phyloP scores from a whole-genome alignment of 2,329 filamentous ascomycete species.

The Coniochaeta sp. region DNA sequence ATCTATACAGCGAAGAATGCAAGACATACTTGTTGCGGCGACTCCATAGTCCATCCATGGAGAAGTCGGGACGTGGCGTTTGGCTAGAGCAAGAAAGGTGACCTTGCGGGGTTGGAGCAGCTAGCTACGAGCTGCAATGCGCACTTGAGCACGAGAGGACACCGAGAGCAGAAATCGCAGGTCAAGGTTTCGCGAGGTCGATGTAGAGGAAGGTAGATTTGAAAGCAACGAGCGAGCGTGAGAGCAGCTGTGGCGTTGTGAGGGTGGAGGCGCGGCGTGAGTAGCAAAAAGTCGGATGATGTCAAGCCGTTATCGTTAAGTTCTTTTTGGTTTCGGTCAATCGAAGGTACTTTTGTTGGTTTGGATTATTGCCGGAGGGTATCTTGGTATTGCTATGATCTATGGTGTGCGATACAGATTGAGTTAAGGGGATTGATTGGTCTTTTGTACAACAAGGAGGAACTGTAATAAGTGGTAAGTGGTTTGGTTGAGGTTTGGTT shows the following conservation, averaged over 20 bases:
- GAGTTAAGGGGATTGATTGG: background rate
- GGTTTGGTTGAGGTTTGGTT: background rate
- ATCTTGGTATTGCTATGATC: background rate
- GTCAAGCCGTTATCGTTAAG: background rate
- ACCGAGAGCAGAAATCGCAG: background rate
- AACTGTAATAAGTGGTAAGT: background rate
- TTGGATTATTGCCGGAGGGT: background rate
- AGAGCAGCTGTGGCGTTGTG: background rate
- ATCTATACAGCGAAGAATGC: background rate
- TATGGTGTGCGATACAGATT: background rate
- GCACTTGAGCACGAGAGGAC: background rate
- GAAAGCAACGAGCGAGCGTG: background rate
- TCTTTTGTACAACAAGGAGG: background rate
- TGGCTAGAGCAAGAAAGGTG: conserved; percentile 7
- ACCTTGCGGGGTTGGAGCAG: background rate
- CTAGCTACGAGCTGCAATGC: background rate
- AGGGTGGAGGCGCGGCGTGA: background rate
- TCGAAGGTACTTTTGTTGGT: background rate
- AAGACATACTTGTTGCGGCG: conserved; percentile 74
- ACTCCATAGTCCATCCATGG: conserved; percentile 66
- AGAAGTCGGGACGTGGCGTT: conserved; percentile 20
- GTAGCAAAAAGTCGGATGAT: background rate
- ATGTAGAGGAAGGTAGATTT: background rate
- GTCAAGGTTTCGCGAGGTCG: too few species aligned
- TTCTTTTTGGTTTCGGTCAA: background rate